Evolutionary conservation across 148 eudicot species (phyloP).

Genomic region (Spergularia marina): DNA sequence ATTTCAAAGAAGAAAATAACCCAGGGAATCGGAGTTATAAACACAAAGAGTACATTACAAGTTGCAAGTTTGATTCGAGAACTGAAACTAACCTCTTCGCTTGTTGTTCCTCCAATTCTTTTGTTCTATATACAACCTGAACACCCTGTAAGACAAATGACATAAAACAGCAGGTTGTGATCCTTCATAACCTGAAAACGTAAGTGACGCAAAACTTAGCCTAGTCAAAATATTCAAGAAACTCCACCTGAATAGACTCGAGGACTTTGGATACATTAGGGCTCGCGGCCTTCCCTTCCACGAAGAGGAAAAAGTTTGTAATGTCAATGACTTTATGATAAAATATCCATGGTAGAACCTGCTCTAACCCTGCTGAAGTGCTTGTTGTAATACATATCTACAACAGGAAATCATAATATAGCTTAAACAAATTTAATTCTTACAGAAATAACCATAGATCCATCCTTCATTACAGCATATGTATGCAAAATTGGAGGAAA

Average conservation of each 20-base stretch:
- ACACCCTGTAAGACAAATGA: constrained; percentile 46
- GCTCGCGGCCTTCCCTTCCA: constrained; percentile 71
- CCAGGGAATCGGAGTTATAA: not conserved
- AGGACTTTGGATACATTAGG: constrained; percentile 49
- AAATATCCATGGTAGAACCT: constrained; percentile 71
- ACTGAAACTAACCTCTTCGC: constrained; percentile 52
- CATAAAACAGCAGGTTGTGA: not conserved
- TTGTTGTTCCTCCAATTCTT: constrained; percentile 71
- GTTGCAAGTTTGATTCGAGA: not conserved
- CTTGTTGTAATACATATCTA: constrained; percentile 73
- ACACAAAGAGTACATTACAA: not conserved
- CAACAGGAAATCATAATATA: not conserved
- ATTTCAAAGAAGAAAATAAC: not conserved
- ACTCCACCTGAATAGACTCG: constrained; percentile 52
- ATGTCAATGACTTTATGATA: constrained; percentile 68
- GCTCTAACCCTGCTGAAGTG: constrained; percentile 86
- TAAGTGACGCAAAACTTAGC: not conserved
- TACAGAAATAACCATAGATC: not conserved
- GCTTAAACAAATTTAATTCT: not conserved
- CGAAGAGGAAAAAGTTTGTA: constrained; percentile 50
- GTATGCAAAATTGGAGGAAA: no score
- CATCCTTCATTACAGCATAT: not conserved
- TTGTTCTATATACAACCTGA: constrained; percentile 56
- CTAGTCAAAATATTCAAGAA: not conserved
- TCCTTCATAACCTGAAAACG: no score